Evolutionary conservation across 202 grass and related monocot species (phyloP).

Genomic region (Musa balbisiana): DNA sequence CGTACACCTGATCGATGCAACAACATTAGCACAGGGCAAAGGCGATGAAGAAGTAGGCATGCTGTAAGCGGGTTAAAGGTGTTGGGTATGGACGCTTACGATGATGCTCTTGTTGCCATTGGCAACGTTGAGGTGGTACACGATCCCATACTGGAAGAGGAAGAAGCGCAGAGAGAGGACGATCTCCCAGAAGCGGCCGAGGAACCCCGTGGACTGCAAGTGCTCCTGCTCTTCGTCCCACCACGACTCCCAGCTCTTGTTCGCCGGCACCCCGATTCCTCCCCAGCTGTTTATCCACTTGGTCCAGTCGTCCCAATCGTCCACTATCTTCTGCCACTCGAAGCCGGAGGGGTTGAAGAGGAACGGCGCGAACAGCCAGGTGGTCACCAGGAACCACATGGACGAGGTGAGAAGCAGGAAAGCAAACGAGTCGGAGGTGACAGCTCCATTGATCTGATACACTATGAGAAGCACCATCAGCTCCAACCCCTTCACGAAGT

Average conservation of each 20-base stretch:
- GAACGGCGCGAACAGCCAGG: constrained; percentile 77
- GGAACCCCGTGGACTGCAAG: constrained; percentile 55
- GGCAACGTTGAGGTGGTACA: constrained; percentile 74
- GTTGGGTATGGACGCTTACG: constrained; percentile 24
- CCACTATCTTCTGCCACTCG: constrained; percentile 81
- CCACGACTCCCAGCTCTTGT: constrained; percentile 92
- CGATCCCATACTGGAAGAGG: constrained; percentile 79
- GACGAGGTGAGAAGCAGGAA: constrained; percentile 70
- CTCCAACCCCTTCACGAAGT: constrained; percentile 68
- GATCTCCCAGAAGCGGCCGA: constrained; percentile 71
- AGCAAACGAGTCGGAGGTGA: constrained; percentile 34
- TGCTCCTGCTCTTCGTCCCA: constrained; percentile 96
- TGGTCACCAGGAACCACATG: constrained; percentile 82
- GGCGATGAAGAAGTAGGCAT: background rate
- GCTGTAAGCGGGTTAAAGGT: background rate
- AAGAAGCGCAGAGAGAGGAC: constrained; percentile 70
- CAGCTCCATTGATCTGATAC: constrained; percentile 46
- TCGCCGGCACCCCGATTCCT: constrained; percentile 75
- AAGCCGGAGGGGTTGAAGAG: constrained; percentile 83
- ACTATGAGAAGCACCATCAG: constrained; percentile 52
- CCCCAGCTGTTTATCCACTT: constrained; percentile 69
- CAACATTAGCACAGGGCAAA: constrained; percentile 2
- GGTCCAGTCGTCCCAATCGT: constrained; percentile 77
- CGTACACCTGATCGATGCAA: constrained; percentile 4
- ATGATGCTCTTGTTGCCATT: constrained; percentile 70